Base-by-base conservation (phyloP, 1,284 basidiomycete species). In the Inonotus hispidus region DNA sequence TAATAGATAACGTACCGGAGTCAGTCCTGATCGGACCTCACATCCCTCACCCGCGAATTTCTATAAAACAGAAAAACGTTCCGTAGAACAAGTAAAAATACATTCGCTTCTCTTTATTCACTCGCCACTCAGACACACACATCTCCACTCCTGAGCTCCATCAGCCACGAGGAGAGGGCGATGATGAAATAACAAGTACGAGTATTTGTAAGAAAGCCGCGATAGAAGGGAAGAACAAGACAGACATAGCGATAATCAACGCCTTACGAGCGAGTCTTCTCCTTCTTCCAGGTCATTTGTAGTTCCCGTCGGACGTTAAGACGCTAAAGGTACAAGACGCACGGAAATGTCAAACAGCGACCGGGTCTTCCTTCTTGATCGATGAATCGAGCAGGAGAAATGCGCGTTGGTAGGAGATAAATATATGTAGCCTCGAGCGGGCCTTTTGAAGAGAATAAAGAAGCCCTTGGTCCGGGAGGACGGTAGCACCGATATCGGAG, bases 181-280 rank as follows among this genome's bases (percentile, higher is more conserved):
- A 35, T 56, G 55, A 46, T 45, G 55, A 13, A 37, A 41, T 43
- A 14, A 23, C 27, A 23, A 45, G 14, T 16, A 45, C 14, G 3
- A 4, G 46, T n/a, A 21, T 23, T 21, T 41, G 55, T 19, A 27
- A 23, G 43, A 38, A 57, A 45, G 27, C 45, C 29, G 32, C 46
- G 46, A 49, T 35, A 19, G 43, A 37, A 49, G 27, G 35, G 46
- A 49, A 32, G 55, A 38, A 19, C n/a, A 21, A 6, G 56, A 47
- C 56, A 58, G 49, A 49, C 56, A 38, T 49, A 49, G 56, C 32
- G 56, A 58, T 47, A 38, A 58, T 49, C 45, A 29, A 49, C 56
- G 56, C 19, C 27, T 47, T 58, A 58, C 46, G 11, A 25, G 27
- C 56, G 56, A 43, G 23, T 58, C 35, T 39, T 38, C 56, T 23